These are phyloP conservation scores for Davidsoniella neocaledoniae DNA, from an alignment of 2,329 filamentous ascomycete species.

Conservation along the genomic window DNA sequence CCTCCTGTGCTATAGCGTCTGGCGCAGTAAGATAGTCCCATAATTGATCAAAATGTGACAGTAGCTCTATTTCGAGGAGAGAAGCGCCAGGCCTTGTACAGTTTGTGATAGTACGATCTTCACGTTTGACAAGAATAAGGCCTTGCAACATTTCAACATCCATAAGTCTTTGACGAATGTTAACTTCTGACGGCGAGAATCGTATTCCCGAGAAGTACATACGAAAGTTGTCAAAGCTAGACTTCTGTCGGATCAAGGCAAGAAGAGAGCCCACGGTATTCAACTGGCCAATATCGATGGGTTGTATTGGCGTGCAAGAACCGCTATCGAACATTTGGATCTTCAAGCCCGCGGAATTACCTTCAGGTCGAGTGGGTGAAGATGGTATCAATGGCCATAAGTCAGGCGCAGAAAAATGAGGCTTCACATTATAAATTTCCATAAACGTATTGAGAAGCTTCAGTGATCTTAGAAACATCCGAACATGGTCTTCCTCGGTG, in stretches of 20 bases:
- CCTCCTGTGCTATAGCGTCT: conserved; percentile 50
- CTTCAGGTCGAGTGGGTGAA: conserved; percentile 35
- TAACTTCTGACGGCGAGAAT: conserved; percentile 43
- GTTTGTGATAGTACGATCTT: conserved; percentile 30
- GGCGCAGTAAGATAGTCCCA: conserved; percentile 67
- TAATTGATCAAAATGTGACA: conserved; percentile 67
- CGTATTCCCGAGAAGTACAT: conserved; percentile 53
- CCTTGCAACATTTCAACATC: conserved; percentile 51
- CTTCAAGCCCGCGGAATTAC: conserved; percentile 48
- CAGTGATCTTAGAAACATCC: conserved; percentile 51
- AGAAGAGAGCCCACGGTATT: conserved; percentile 58
- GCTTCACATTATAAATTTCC: conserved; percentile 43
- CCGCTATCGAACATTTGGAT: conserved; percentile 58
- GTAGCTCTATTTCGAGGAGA: conserved; percentile 59
- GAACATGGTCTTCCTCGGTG: conserved; percentile 31
- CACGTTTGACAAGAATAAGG: conserved; percentile 45
- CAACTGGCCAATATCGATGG: conserved; percentile 47
- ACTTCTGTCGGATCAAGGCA: conserved; percentile 47
- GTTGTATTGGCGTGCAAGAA: conserved; percentile 40
- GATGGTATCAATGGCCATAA: conserved; percentile 35
- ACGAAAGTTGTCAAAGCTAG: conserved; percentile 60
- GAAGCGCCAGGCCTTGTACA: conserved; percentile 31
- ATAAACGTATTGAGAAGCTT: conserved; percentile 52
- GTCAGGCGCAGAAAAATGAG: conserved; percentile 42
- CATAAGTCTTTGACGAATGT: conserved; percentile 44